Evolutionary conservation across 495 filamentous ascomycete species (phyloP), one percentile per base, ranked within the genome.

Genomic region (Trypethelium eluteriae): DNA sequence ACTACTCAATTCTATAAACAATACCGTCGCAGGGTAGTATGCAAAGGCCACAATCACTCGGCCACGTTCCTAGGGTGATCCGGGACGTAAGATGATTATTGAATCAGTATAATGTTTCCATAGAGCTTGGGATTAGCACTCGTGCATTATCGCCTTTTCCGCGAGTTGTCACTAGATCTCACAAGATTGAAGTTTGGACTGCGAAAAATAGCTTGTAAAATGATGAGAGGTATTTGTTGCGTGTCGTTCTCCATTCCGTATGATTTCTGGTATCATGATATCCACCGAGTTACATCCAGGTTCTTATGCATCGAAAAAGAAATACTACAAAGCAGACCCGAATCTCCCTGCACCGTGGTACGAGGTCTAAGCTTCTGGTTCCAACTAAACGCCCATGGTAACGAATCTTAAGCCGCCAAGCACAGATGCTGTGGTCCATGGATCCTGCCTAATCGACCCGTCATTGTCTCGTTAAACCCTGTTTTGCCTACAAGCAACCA

Each of bases 401-500:
- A 36, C 25, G 18, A 35, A 18, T 10, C 18, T 36, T 59, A 9
- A 36, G 25, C 53, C 53, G 7, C 53, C 7, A 36, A 59, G 53
- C 18, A 9, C 32, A 6, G 34, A 59, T 59, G 53, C 53, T 7
- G 36, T 59, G 7, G 36, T 59, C 25, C 53, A 59, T n/a, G 53
- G 11, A 18, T 7, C 36, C 34, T 59, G 36, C 53, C 34, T 36
- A 59, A 59, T 18, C 53, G 6, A 18, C 36, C 32, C n/a, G 3
- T 18, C 36, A 59, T 32, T 34, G 56, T 25, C 56, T 61, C 59
- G 65, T 38, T 18, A 66, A 39, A 38, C 65, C 65, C 38, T 66
- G 65, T 35, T 64, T 66, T 18, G 65, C 65, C 65, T 66, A 44
- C 35, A 44, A 62, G 25, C 9, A 62, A 6, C 16, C 65, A 63